These are phyloP conservation scores for Hemileccinum rubropunctum DNA, from an alignment of 768 basidiomycete species.

Conservation along the genomic window DNA sequence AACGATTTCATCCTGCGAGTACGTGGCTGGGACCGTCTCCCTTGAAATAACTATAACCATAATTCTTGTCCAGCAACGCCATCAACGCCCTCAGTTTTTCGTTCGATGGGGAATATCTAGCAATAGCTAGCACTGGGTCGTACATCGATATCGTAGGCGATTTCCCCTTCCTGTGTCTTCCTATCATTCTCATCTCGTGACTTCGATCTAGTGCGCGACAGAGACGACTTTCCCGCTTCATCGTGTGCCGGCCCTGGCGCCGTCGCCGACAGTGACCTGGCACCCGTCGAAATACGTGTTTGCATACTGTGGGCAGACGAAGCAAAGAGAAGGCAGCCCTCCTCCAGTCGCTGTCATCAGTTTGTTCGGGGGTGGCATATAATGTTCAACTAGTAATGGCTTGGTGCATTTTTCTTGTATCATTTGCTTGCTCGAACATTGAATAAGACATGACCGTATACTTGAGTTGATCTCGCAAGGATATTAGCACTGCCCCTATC, in stretches of 20 bases:
- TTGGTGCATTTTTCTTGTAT: neutral
- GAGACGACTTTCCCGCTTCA: slow-evolving; percentile 75
- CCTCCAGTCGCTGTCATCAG: slow-evolving; percentile 68
- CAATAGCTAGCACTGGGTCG: slow-evolving; percentile 65
- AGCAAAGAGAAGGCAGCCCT: slow-evolving; percentile 60
- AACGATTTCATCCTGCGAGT: slow-evolving; percentile 82
- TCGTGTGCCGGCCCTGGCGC: slow-evolving; percentile 68
- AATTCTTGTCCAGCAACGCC: slow-evolving; percentile 47
- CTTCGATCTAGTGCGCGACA: slow-evolving; percentile 59
- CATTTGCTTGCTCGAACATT: neutral
- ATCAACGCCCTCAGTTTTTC: slow-evolving; percentile 79
- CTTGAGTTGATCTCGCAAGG: too few relatives aligned
- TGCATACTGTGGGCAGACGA: slow-evolving; percentile 79
- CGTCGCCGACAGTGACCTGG: slow-evolving; percentile 77
- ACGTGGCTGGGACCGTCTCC: slow-evolving; percentile 27
- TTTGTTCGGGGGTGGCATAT: slow-evolving; percentile 58
- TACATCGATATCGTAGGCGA: slow-evolving; percentile 77
- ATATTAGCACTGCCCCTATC: too few relatives aligned
- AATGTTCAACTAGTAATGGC: neutral
- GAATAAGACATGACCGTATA: neutral
- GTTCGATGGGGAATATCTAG: slow-evolving; percentile 79
- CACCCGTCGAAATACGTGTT: slow-evolving; percentile 81
- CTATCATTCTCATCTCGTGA: neutral
- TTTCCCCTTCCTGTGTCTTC: neutral
- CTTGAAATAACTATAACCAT: neutral